Conservation (phyloP, 2,329 filamentous ascomycete genomes). For the Monascus ruber region DNA sequence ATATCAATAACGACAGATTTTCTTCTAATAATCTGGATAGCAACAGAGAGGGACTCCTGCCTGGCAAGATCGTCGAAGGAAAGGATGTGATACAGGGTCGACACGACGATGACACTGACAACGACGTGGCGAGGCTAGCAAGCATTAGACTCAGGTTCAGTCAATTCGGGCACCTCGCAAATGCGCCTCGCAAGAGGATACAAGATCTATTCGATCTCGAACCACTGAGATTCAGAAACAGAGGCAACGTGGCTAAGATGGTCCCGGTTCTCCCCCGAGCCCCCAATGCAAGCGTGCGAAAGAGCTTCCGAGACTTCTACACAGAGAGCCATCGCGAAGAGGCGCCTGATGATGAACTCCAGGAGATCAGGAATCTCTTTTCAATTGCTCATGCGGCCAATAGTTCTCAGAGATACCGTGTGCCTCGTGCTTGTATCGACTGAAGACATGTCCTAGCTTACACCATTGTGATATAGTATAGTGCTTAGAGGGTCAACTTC, state of each 20-base stretch:
- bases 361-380: not conserved
- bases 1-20: not conserved
- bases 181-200: conserved; percentile 6
- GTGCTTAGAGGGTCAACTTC: too few species aligned
- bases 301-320: not conserved
- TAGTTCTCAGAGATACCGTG: not conserved
- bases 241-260: conserved; percentile 1
- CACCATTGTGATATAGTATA: too few species aligned
- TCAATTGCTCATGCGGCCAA: not conserved
- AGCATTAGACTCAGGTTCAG: conserved; percentile 4
- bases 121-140: not conserved
- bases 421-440: too few species aligned
- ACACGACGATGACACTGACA: too few species aligned
- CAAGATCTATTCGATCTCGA: conserved; percentile 12
- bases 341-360: not conserved
- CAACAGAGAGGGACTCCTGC: not conserved
- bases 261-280: conserved; percentile 13
- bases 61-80: not conserved
- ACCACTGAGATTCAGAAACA: conserved; percentile 2
- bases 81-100: not conserved
- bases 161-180: conserved; percentile 5
- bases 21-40: not conserved
- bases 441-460: too few species aligned
- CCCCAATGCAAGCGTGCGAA: conserved; percentile 8
- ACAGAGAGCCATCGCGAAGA: too few species aligned